phyloP scores from a whole-genome alignment of 108 stramenopile species.

The Cyclotella kingstonii region DNA sequence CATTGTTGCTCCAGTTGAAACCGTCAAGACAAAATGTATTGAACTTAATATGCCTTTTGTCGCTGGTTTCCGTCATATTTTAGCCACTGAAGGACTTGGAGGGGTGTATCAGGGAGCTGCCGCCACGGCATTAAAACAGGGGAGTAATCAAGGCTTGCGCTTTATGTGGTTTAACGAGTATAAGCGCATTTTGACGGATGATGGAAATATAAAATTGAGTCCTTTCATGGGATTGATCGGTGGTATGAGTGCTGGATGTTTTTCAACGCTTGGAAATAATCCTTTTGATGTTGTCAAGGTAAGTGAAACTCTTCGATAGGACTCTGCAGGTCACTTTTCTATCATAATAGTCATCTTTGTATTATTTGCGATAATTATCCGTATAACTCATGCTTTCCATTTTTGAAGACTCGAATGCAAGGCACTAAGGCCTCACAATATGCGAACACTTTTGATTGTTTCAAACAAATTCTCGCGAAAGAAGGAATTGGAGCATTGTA shows the following conservation, averaged over 20 bases:
- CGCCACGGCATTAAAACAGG: constrained; percentile 97
- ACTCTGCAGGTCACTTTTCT: not conserved
- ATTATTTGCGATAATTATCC: not conserved
- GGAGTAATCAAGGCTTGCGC: constrained; percentile 95
- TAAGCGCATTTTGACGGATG: constrained; percentile 77
- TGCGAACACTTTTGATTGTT: constrained; percentile 87
- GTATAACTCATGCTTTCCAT: not conserved
- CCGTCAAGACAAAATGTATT: constrained; percentile 97
- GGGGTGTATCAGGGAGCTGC: constrained; percentile 93
- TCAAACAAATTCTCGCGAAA: constrained; percentile 76
- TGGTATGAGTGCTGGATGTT: constrained; percentile 96
- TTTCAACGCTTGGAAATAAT: constrained; percentile 95
- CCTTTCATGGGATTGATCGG: constrained; percentile 88
- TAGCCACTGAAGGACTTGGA: constrained; percentile 83
- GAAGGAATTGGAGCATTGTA: constrained; percentile 94
- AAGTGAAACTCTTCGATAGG: not conserved
- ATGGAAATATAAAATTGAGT: constrained; percentile 73
- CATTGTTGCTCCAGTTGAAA: constrained; percentile 97
- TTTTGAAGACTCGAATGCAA: constrained; percentile 90
- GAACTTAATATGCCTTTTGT: constrained; percentile 88
- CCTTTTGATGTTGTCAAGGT: constrained; percentile 97
- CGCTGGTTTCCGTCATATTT: constrained; percentile 77
- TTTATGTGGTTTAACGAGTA: constrained; percentile 99
- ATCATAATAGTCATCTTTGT: not conserved
- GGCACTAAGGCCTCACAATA: constrained; percentile 89